Base-by-base conservation (phyloP, 2,329 filamentous ascomycete species). In the Ampelomyces quisqualis region DNA sequence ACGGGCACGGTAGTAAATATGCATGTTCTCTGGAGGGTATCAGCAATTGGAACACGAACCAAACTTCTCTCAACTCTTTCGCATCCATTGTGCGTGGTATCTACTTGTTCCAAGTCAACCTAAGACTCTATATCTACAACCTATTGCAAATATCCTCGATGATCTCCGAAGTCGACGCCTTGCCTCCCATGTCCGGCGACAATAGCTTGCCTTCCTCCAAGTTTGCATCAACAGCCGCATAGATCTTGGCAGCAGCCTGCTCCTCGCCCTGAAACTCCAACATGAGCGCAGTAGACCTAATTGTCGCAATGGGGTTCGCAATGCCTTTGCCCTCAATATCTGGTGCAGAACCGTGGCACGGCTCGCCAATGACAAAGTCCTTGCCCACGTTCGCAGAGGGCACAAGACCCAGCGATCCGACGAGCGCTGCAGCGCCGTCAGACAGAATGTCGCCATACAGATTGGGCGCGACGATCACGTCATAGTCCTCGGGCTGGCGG, bases 401-500 rank as follows among this genome's bases (percentile, higher is more conserved):
- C 1, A 98, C 93, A 26, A 98, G 82, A 53, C 93, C 93, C 24
- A 98, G 76, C 40, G 84, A 90, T 31, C 91, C 93, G 19, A 97
- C 91, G 20, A 97, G 82, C 2, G 93, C 93, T 18, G 93, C 93
- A 35, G 93, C 91, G 53, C 90, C 91, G 70, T 98, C 93, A 2
- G 90, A 95, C 26, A 98, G 78, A 56, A 98, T 93, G 71, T 98
- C 93, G 55, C 93, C 93, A 73, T 98, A 97, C 47, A 98, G 80
- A 74, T 97, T 97, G 37, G 91, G 93, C 7, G 91, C 93, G 32
- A 98, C 93, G 58, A 98, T 95, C 55, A 97, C 91, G 69, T 98
- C 93, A 81, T 97, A 98, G 64, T 85, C 86, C 63, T 85, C 80
- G 29, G 93, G 93, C 73, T 97, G 89, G 49, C 91, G 88, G 83